Base-by-base conservation (phyloP, 257 asterid genomes). In the Solanum ahanhuiri region DNA sequence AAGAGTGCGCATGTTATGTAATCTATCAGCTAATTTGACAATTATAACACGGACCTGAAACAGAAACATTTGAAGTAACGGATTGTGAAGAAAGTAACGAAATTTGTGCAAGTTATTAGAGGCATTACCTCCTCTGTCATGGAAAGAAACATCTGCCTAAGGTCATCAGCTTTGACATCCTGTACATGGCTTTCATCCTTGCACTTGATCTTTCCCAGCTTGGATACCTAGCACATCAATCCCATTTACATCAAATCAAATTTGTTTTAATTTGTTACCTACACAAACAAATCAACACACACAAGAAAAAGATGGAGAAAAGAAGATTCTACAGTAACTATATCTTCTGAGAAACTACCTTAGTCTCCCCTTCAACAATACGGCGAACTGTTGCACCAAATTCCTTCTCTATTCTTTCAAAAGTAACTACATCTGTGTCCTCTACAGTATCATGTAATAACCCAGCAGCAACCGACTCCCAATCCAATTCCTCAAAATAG, bases 141-240 rank as follows among this genome's bases (percentile, higher is more conserved):
- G 83, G 99, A 97, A 67, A 96, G 92, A 91, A 96, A 96, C 99
- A 96, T 96, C 93, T 96, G 98, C 48, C 96, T 92, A 86, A 96
- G 98, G 88, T 96, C 99, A 89, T 96, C 98, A 81, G 99, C 99
- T 90, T 96, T 95, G 85, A 96, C 99, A 92, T 96, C 99, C 89
- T 96, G 98, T 82, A 91, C 95, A 89, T 86, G 91, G 88, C 88
- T 92, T 90, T 93, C 95, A 90, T 95, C 95, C 91, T 92, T 95
- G 23, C 91, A 89, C 92, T 95, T 95, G 85, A 96, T 93, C 93
- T 96, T 96, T 88, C 98, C 99, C 72, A 96, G 98, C 91, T 96
- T 96, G 58, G 99, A 96, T 81, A 96, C 99, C 99, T 96, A 89
- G 85, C 83, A 77, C 86, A 82, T 66, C 77, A 83, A 87, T 67